Percentiles rank a stretch among this genome's conserved stretches.
phyloP scores from a whole-genome alignment of 2,329 filamentous ascomycete genomes.

The Curvularia verruculosa region DNA sequence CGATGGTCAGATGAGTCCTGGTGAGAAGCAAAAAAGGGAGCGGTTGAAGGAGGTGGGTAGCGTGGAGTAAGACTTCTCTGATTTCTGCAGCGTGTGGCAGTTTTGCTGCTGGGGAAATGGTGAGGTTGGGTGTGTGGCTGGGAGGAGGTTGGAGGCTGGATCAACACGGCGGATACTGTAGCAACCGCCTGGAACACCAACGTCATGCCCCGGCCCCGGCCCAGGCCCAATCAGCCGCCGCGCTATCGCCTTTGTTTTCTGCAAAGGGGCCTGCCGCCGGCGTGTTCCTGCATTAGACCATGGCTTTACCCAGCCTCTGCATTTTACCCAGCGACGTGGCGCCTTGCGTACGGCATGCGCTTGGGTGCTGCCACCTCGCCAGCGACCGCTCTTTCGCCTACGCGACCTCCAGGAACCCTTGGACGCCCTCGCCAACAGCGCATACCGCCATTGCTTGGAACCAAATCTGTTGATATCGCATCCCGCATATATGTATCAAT shows the following conservation, averaged over 20 bases:
- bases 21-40: constrained; percentile 16
- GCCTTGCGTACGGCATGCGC: constrained; percentile 22
- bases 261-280: constrained; percentile 3
- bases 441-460: constrained; percentile 12
- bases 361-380: constrained; percentile 3
- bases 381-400: constrained; percentile 20
- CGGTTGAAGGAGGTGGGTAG: constrained; percentile 34
- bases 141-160: constrained; percentile 19
- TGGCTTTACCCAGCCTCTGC: constrained; percentile 34
- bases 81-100: constrained; percentile 35
- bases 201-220: constrained; percentile 29
- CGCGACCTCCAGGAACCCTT: constrained; percentile 1
- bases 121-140: constrained; percentile 46
- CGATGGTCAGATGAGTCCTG: constrained; percentile 41
- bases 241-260: constrained; percentile 12
- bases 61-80: constrained; percentile 40
- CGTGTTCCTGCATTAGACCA: constrained; percentile 36
- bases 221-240: constrained; percentile 27
- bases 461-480: background rate
- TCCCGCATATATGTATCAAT: too few species aligned
- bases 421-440: constrained; percentile 9
- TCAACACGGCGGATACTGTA: constrained; percentile 28
- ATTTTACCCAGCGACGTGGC: constrained; percentile 35
- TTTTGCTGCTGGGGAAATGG: constrained; percentile 43
- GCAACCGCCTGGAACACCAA: constrained; percentile 24